A percentile compares a stretch with the other conserved stretches of the same genome.
phyloP scores from a whole-genome alignment of 139 green algal species.

The Chlorella sp. region DNA sequence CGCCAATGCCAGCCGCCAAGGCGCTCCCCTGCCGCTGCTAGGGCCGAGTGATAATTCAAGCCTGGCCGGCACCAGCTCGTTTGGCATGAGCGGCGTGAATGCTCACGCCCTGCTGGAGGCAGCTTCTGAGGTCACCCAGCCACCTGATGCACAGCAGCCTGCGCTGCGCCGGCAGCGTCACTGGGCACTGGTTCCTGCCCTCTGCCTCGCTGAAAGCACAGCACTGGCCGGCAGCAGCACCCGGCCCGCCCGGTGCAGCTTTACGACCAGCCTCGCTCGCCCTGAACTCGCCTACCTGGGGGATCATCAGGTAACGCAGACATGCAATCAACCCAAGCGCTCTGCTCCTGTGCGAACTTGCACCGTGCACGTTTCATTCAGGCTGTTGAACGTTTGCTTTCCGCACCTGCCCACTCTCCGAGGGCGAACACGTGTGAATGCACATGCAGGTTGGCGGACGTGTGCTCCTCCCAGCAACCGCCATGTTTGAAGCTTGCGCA shows the following conservation, averaged over 20 bases:
- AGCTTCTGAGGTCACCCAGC: not conserved
- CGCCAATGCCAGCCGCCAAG: not conserved
- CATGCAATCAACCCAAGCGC: not conserved
- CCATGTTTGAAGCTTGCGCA: slow-evolving; percentile 28
- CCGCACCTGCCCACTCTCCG: no score
- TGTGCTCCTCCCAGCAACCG: slow-evolving; percentile 38
- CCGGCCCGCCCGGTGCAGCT: not conserved
- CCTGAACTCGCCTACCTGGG: slow-evolving; percentile 29
- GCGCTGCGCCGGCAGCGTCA: not conserved
- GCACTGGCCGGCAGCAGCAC: not conserved
- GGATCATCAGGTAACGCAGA: slow-evolving; percentile 41
- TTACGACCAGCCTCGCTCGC: not conserved
- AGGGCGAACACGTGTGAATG: no score
- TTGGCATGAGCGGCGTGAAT: slow-evolving; percentile 63
- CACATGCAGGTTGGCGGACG: slow-evolving; percentile 18
- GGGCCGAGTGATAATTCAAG: not conserved
- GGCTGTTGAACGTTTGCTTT: no score
- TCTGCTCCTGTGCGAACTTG: not conserved
- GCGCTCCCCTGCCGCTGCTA: not conserved
- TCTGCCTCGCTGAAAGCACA: not conserved
- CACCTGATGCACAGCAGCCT: not conserved
- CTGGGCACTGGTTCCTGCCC: slow-evolving; percentile 26
- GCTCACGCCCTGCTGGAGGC: slow-evolving; percentile 45
- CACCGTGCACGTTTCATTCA: no score
- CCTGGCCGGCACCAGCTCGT: slow-evolving; percentile 51